These are phyloP conservation scores for Austroboletus niveus DNA, from an alignment of 1,284 basidiomycete species.

Conservation along the genomic window DNA sequence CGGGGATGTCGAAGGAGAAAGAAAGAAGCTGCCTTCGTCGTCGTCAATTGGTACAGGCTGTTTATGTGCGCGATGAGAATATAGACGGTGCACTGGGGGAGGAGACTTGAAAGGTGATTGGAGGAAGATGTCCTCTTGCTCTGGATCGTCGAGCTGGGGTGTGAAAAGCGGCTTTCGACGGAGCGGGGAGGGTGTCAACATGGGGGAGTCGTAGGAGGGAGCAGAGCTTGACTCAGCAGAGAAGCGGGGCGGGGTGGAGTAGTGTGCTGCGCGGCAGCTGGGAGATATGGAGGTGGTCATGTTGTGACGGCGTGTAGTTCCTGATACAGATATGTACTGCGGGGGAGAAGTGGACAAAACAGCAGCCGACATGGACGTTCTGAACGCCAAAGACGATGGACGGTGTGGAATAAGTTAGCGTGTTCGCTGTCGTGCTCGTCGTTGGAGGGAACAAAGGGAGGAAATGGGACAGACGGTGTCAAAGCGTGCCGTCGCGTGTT, in stretches of 20 bases:
- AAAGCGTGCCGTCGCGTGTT: slow-evolving; percentile 23
- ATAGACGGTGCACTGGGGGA: slow-evolving; percentile 38
- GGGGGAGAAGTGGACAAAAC: slow-evolving; percentile 37
- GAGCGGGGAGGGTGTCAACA: slow-evolving; percentile 64
- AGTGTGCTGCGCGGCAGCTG: slow-evolving; percentile 42
- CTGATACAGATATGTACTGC: slow-evolving; percentile 37
- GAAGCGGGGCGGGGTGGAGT: slow-evolving; percentile 37
- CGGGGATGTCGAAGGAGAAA: slow-evolving; percentile 42
- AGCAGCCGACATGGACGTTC: slow-evolving; percentile 32
- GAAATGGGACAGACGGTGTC: not conserved
- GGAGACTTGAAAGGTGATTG: slow-evolving; percentile 53
- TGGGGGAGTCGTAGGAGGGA: slow-evolving; percentile 48
- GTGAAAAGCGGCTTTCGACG: slow-evolving; percentile 41
- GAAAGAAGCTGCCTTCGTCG: slow-evolving; percentile 55
- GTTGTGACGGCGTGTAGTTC: slow-evolving; percentile 38
- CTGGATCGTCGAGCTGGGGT: slow-evolving; percentile 33
- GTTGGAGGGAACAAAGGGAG: slow-evolving; percentile 19
- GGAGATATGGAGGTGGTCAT: slow-evolving; percentile 46
- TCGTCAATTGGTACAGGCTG: slow-evolving; percentile 54
- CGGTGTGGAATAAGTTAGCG: slow-evolving; percentile 17
- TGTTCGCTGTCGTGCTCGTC: slow-evolving; percentile 20
- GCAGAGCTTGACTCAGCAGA: slow-evolving; percentile 22
- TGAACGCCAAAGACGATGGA: slow-evolving; percentile 10
- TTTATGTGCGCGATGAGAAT: slow-evolving; percentile 34
- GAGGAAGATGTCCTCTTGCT: slow-evolving; percentile 50